Evolutionary conservation across 768 basidiomycete species (phyloP).

Genomic region (Lactarius vividus): DNA sequence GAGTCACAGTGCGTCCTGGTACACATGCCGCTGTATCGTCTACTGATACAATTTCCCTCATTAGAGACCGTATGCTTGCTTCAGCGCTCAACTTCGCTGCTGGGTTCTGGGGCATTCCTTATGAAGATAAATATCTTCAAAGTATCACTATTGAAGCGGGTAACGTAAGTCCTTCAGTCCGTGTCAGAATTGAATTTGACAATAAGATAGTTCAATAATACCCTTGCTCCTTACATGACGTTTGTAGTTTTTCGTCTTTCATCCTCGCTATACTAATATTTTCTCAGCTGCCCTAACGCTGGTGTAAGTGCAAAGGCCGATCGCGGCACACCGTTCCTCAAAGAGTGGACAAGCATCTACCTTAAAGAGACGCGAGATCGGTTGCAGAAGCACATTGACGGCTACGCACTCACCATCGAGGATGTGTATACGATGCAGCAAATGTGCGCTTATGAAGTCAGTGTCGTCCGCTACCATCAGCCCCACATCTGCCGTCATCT

Average conservation of each 20-base stretch:
- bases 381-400: conserved; percentile 55
- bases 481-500: neutral
- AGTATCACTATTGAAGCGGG: conserved; percentile 41
- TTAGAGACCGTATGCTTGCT: conserved; percentile 49
- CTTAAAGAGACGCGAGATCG: conserved; percentile 62
- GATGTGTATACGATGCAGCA: conserved; percentile 79
- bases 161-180: conserved; percentile 33
- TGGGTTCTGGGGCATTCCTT: conserved; percentile 51
- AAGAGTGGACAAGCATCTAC: conserved; percentile 69
- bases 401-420: conserved; percentile 59
- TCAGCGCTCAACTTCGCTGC: conserved; percentile 52
- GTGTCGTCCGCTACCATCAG: conserved; percentile 19
- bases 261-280: neutral
- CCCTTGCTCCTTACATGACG: conserved; percentile 82
- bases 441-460: conserved; percentile 81
- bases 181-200: neutral
- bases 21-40: neutral
- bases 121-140: conserved; percentile 44
- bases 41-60: neutral
- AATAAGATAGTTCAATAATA: conserved; percentile 49
- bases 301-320: conserved; percentile 43
- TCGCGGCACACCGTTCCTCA: conserved; percentile 56
- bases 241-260: conserved; percentile 34
- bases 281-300: conserved; percentile 62
- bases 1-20: conserved; percentile 42